Conservation (phyloP, 805 yeast genomes). For the Teunomyces cretensis region DNA sequence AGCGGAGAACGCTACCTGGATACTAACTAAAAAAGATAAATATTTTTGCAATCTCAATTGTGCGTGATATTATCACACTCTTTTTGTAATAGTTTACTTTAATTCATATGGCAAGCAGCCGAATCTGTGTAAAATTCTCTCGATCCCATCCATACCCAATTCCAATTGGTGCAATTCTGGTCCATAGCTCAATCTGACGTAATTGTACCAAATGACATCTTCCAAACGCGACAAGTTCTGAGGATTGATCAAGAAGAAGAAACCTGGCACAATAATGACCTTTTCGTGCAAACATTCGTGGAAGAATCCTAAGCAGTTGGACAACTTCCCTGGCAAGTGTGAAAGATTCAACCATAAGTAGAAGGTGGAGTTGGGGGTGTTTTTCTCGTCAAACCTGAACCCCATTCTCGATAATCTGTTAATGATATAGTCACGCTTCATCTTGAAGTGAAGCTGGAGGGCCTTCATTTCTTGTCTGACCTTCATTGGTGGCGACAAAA, state of each 20-base stretch:
- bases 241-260: slow-evolving; percentile 61
- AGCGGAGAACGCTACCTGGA: neutral
- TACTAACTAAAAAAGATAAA: neutral
- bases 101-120: slow-evolving; percentile 38
- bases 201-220: slow-evolving; percentile 60
- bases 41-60: neutral
- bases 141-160: slow-evolving; percentile 62
- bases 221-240: slow-evolving; percentile 45
- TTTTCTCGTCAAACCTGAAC: slow-evolving; percentile 42
- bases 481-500: slow-evolving; percentile 47
- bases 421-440: slow-evolving; percentile 57
- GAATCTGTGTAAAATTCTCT: slow-evolving; percentile 44
- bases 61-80: neutral
- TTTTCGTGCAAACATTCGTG: slow-evolving; percentile 62
- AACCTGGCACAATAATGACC: slow-evolving; percentile 62
- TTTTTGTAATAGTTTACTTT: neutral
- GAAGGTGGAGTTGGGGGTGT: slow-evolving; percentile 57
- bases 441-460: slow-evolving; percentile 54
- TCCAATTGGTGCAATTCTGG: slow-evolving; percentile 53
- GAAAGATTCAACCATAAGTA: slow-evolving; percentile 59
- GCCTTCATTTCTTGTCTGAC: slow-evolving; percentile 57
- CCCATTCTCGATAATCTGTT: slow-evolving; percentile 53
- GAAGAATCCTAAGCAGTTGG: slow-evolving; percentile 60
- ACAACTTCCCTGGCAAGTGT: slow-evolving; percentile 54
- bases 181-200: slow-evolving; percentile 58